Percentiles rank a stretch among this genome's conserved stretches.
These are phyloP conservation scores for Magnaporthiopsis incrustans DNA, from an alignment of 2,329 filamentous ascomycete genomes.

Conservation along the genomic window DNA sequence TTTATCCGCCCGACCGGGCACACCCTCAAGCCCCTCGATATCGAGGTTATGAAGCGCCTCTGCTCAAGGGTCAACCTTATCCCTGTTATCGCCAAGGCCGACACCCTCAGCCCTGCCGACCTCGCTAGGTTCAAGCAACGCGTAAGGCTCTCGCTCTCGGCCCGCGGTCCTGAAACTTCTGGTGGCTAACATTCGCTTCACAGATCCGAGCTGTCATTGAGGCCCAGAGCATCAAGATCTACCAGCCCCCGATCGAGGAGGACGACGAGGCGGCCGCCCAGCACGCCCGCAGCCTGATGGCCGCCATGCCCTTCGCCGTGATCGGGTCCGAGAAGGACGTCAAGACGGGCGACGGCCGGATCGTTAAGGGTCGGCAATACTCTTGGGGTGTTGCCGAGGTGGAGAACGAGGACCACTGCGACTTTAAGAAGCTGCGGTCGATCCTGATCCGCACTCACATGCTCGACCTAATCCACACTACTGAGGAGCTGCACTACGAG, in stretches of 20 bases:
- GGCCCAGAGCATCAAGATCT: constrained; percentile 99
- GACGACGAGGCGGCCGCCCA: constrained; percentile 94
- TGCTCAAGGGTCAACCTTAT: constrained; percentile 98
- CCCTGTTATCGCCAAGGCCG: constrained; percentile 96
- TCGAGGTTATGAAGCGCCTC: constrained; percentile 99
- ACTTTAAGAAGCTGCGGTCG: constrained; percentile 99
- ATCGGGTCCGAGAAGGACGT: constrained; percentile 99
- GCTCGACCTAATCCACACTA: constrained; percentile 99
- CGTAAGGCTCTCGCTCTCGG: constrained; percentile 45
- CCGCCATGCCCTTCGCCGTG: constrained; percentile 96
- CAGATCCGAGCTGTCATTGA: constrained; percentile 94
- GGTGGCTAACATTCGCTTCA: neutral
- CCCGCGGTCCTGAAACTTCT: neutral
- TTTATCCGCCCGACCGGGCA: constrained; percentile 98
- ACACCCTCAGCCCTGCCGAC: constrained; percentile 89
- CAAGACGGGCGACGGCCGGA: constrained; percentile 89
- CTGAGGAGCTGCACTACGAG: constrained; percentile 98
- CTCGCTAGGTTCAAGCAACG: constrained; percentile 91
- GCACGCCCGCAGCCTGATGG: constrained; percentile 90
- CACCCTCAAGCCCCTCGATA: constrained; percentile 96
- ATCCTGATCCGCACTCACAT: constrained; percentile 99
- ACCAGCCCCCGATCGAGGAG: constrained; percentile 94
- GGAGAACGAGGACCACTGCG: constrained; percentile 99
- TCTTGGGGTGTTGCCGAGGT: constrained; percentile 99
- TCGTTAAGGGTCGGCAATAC: constrained; percentile 98